These are phyloP conservation scores for Rhodotorula sp. DNA, from an alignment of 1,284 basidiomycete genomes.

Conservation along the genomic window DNA sequence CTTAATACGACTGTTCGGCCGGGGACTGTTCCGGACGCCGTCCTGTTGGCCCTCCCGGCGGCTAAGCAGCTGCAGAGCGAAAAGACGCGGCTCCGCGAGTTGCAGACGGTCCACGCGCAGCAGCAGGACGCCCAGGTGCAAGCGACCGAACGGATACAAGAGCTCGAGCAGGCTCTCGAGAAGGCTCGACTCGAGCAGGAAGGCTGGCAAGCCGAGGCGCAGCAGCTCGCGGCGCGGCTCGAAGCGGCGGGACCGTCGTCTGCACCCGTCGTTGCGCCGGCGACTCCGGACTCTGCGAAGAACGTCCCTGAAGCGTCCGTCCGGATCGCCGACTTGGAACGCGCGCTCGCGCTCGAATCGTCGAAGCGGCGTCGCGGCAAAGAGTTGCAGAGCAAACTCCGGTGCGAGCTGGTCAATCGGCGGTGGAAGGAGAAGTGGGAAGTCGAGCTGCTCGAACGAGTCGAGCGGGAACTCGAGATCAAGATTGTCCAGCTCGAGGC, in stretches of 20 bases:
- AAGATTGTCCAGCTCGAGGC: conserved; percentile 21
- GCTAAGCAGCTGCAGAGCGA: conserved; percentile 27
- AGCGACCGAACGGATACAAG: conserved; percentile 6
- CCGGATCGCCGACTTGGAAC: background rate
- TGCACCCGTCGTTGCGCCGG: background rate
- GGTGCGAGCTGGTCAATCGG: conserved; percentile 35
- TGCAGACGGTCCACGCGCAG: conserved; percentile 2
- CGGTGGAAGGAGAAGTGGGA: conserved; percentile 40
- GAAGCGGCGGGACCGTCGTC: background rate
- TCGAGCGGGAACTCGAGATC: conserved; percentile 34
- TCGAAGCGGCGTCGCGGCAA: conserved; percentile 22
- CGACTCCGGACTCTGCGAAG: background rate
- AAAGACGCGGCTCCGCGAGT: conserved; percentile 24
- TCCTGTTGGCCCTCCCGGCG: conserved; percentile 28
- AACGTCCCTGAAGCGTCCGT: background rate
- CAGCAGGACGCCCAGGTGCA: conserved; percentile 4
- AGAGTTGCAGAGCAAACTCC: conserved; percentile 28
- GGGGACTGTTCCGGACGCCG: background rate
- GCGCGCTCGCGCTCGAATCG: conserved; percentile 14
- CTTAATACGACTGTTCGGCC: background rate
- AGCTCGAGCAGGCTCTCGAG: conserved; percentile 17
- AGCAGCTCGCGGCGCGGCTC: conserved; percentile 22
- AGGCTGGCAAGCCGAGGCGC: conserved; percentile 40
- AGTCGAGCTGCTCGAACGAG: conserved; percentile 34
- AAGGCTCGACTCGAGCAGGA: conserved; percentile 21